Evolutionary conservation across 2,329 filamentous ascomycete genomes (phyloP).

Genomic region (Aspergillus ochraceus): DNA sequence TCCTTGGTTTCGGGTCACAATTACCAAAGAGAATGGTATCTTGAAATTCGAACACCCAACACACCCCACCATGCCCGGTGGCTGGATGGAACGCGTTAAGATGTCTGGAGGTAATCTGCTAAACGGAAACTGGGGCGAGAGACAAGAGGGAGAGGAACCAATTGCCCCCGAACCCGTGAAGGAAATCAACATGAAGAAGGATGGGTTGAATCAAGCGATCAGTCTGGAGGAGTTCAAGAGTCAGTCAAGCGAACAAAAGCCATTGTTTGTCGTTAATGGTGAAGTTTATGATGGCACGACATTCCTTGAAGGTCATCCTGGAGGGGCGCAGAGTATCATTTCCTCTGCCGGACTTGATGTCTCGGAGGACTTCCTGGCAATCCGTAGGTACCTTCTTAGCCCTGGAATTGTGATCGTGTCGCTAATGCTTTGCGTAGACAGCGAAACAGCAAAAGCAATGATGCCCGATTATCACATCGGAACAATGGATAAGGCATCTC

Average conservation of each 20-base stretch:
- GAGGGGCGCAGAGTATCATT: constrained; percentile 80
- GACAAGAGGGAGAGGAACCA: constrained; percentile 51
- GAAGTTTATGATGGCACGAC: constrained; percentile 84
- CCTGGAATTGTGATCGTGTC: constrained; percentile 23
- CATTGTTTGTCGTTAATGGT: constrained; percentile 87
- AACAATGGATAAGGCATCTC: constrained; percentile 64
- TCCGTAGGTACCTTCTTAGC: constrained; percentile 64
- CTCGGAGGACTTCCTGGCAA: constrained; percentile 87
- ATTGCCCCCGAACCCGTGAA: constrained; percentile 52
- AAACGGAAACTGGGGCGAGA: constrained; percentile 85
- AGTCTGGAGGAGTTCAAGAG: constrained; percentile 69
- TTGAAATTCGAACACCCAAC: constrained; percentile 87
- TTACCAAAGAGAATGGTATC: constrained; percentile 64
- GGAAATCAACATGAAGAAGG: constrained; percentile 77
- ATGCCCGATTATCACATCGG: constrained; percentile 85
- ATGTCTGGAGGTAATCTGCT: constrained; percentile 75
- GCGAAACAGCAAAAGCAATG: constrained; percentile 88
- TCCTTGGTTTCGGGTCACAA: constrained; percentile 82
- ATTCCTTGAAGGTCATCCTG: constrained; percentile 81
- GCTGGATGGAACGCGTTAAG: constrained; percentile 93
- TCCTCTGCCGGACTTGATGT: constrained; percentile 79
- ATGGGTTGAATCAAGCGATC: constrained; percentile 63
- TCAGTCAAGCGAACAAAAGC: constrained; percentile 64
- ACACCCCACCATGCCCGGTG: constrained; percentile 73
- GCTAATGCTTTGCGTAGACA: constrained; percentile 60